These are phyloP conservation scores for Pleurotus djamor DNA, from an alignment of 768 basidiomycete species.

Conservation along the genomic window DNA sequence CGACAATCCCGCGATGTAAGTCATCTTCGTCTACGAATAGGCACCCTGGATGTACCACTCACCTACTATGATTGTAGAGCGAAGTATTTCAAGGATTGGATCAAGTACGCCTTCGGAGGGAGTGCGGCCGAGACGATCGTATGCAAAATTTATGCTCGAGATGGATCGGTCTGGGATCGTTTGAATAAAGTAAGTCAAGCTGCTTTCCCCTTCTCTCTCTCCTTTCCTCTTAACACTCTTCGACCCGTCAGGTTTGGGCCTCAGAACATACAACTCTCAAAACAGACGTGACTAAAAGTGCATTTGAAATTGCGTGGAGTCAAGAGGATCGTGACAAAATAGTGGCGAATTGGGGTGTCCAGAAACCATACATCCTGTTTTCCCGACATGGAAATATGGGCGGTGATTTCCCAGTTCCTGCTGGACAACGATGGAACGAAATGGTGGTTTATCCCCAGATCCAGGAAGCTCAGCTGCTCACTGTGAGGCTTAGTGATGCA, in stretches of 20 bases:
- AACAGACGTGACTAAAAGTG: not conserved
- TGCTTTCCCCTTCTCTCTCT: not conserved
- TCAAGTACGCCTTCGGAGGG: not conserved
- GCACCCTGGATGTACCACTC: not conserved
- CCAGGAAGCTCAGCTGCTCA: not conserved
- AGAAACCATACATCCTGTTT: not conserved
- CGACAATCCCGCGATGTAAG: not conserved
- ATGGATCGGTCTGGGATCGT: not conserved
- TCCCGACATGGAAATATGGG: not conserved
- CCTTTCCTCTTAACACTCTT: not conserved
- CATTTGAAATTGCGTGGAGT: not conserved
- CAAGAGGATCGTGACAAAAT: not conserved
- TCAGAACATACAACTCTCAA: not conserved
- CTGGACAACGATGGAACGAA: not conserved
- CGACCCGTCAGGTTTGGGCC: not conserved
- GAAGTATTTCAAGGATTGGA: not conserved
- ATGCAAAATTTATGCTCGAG: not conserved
- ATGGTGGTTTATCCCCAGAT: not conserved
- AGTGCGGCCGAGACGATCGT: not conserved
- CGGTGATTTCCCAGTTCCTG: not conserved
- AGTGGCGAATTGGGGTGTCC: not conserved
- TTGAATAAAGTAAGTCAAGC: not conserved
- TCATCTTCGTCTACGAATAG: not conserved
- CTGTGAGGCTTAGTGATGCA: not conserved
- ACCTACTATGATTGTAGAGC: not conserved